These are phyloP conservation scores for Chaetomiaceae sp. DNA, from an alignment of 2,329 filamentous ascomycete species.

Conservation along the genomic window DNA sequence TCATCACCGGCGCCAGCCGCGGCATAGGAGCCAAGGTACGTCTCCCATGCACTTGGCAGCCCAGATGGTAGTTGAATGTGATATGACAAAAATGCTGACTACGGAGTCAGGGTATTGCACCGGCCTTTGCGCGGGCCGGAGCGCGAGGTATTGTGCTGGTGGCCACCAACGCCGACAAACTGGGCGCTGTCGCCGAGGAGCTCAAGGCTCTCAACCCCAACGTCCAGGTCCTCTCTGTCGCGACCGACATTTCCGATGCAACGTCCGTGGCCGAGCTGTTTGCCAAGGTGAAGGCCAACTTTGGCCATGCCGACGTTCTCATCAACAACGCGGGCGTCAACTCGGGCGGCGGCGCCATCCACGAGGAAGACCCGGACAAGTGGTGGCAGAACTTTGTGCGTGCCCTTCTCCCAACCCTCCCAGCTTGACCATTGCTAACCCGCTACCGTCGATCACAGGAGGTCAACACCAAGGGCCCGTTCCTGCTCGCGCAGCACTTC, in stretches of 20 bases:
- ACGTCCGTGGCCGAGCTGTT: conserved; percentile 1
- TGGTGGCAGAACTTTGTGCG: conserved; percentile 7
- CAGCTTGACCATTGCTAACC: too few relatives aligned
- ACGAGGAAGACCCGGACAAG: neutral
- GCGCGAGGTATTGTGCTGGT: conserved; percentile 5
- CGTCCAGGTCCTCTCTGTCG: conserved; percentile 4
- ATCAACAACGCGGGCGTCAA: conserved; percentile 1
- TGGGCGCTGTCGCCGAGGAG: neutral
- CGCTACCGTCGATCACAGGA: too few relatives aligned
- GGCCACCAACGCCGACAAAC: conserved; percentile 6
- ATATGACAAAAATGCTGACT: too few relatives aligned
- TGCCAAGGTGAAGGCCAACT: neutral
- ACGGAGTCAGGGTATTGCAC: neutral
- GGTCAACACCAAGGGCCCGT: conserved; percentile 6
- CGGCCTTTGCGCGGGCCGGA: conserved; percentile 2
- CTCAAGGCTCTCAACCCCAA: conserved; percentile 2
- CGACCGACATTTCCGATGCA: conserved; percentile 1
- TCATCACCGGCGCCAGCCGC: conserved; percentile 6
- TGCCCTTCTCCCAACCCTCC: too few relatives aligned
- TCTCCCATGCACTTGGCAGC: too few relatives aligned
- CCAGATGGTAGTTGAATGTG: too few relatives aligned
- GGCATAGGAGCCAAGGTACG: conserved; percentile 3
- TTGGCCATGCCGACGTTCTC: conserved; percentile 5
- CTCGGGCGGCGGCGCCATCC: neutral
- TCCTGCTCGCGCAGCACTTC: neutral